Base-by-base conservation (phyloP, 306 rosid genomes). In the Pachyrhizus erosus region DNA sequence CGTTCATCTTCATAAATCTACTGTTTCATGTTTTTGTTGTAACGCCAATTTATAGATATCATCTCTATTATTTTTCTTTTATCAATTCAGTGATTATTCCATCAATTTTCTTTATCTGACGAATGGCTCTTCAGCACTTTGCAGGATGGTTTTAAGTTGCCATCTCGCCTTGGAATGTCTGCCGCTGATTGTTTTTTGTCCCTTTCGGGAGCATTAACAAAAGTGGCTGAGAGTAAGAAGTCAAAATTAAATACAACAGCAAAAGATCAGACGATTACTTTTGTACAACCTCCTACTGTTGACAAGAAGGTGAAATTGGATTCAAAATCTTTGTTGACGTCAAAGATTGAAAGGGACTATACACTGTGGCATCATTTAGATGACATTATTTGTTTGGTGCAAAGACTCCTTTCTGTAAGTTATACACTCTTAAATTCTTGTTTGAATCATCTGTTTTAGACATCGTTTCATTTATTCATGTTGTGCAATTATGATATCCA, bases 81-180 rank as follows among this genome's bases (percentile, higher is more conserved):
- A 42, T 67, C 58, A 33, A 21, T 68, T 75, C 29, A 57, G 49
- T 46, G 15, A 34, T 37, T 61, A n/a, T 33, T 26, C 69, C 64
- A 31, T 82, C 42, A 17, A 13, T 54, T 86, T 48, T 78, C 27
- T 51, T 78, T 85, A 60, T 68, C 40, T 60, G 62, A 73, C 58
- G 9, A 9, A 82, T 65, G 57, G 83, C 77, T 76, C 75, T 79
- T 84, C 88, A 95, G 99, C 88, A 83, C 77, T 58, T 77, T 86
- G 87, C 94, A 88, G 90, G 97, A 88, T 79, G 97, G 97, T 70
- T 93, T 87, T 88, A 97, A 95, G 86, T 84, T 95, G 74, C 99
- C 99, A 46, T 88, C 99, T 67, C 97, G 99, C 78, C 98, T 95
- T 62, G 89, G 93, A 21, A 90, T 93, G 72, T 90, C 92, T 58